Conservation (phyloP, 352 stramenopile genomes). For the Phytophthora boehmeriae region DNA sequence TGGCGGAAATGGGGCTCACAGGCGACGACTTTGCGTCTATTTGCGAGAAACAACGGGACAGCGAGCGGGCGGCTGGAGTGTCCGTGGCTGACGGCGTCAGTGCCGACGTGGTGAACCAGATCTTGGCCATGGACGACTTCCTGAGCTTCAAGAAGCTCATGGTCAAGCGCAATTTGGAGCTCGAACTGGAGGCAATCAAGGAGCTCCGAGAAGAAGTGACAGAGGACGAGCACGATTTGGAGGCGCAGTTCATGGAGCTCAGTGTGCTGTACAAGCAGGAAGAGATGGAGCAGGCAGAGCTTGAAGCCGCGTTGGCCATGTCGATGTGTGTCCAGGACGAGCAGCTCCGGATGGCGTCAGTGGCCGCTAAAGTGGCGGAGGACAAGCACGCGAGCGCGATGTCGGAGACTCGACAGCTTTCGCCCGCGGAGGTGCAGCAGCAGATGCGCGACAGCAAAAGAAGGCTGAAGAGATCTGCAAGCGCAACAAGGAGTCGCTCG, state of each 20-base stretch:
- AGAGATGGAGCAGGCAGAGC: conserved; percentile 84
- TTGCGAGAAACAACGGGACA: conserved; percentile 70
- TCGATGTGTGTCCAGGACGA: conserved; percentile 77
- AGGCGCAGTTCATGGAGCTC: conserved; percentile 86
- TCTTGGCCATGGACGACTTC: conserved; percentile 92
- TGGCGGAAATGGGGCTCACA: conserved; percentile 89
- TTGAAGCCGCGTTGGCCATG: conserved; percentile 80
- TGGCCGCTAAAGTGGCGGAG: conserved; percentile 62
- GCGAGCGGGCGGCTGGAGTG: conserved; percentile 25
- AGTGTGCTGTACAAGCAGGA: conserved; percentile 87
- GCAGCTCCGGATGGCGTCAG: conserved; percentile 57
- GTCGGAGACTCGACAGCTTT: conserved; percentile 32
- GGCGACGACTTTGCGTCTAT: conserved; percentile 83
- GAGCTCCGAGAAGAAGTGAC: conserved; percentile 67
- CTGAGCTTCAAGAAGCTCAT: conserved; percentile 94
- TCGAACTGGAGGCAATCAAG: conserved; percentile 90
- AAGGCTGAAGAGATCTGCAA: conserved; percentile 76
- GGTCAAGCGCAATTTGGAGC: conserved; percentile 91
- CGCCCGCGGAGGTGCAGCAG: conserved; percentile 57
- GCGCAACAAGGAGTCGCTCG: conserved; percentile 76
- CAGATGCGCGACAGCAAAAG: conserved; percentile 72
- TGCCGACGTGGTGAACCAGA: conserved; percentile 84
- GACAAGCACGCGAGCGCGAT: conserved; percentile 61
- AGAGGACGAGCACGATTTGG: conserved; percentile 41
- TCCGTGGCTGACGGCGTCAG: conserved; percentile 47